A percentile compares a stretch with the other conserved stretches of the same genome.
phyloP scores from a whole-genome alignment of 352 stramenopile species.

The Hyaloperonospora arabidopsidis region DNA sequence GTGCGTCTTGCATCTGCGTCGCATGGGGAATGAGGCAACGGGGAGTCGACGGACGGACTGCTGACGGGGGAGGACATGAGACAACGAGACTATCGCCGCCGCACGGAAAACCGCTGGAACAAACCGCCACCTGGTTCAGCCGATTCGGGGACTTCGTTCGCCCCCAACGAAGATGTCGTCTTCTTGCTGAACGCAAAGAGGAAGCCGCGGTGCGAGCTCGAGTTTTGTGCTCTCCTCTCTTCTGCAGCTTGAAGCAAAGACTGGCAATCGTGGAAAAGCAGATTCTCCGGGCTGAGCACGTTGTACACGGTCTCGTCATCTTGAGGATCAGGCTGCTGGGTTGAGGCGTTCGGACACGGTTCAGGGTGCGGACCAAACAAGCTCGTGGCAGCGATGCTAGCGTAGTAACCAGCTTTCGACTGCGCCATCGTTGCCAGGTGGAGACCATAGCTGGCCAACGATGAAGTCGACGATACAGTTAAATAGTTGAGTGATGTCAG shows the following conservation, averaged over 20 bases:
- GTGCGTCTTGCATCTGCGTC: slow-evolving; percentile 17
- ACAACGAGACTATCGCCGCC: slow-evolving; percentile 25
- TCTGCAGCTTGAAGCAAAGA: slow-evolving; percentile 27
- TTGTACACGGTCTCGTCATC: slow-evolving; percentile 23
- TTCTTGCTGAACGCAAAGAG: slow-evolving; percentile 24
- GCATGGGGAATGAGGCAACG: slow-evolving; percentile 7
- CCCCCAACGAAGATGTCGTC: slow-evolving; percentile 15
- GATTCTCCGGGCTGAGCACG: slow-evolving; percentile 29
- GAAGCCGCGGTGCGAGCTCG: slow-evolving; percentile 14
- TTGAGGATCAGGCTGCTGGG: slow-evolving; percentile 10
- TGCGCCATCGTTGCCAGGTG: slow-evolving; percentile 33
- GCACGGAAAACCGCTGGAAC: slow-evolving; percentile 26
- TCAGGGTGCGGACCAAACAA: slow-evolving; percentile 33
- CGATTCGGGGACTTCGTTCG: slow-evolving; percentile 28
- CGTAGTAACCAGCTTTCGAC: slow-evolving; percentile 27
- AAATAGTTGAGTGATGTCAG: slow-evolving; percentile 35
- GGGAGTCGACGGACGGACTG: slow-evolving; percentile 6
- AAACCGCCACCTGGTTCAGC: slow-evolving; percentile 24
- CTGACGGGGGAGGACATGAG: not conserved
- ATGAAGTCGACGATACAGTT: slow-evolving; percentile 42
- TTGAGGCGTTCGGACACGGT: slow-evolving; percentile 24
- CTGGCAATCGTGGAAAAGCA: slow-evolving; percentile 33
- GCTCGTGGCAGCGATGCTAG: slow-evolving; percentile 20
- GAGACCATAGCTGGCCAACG: slow-evolving; percentile 32
- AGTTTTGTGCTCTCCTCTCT: slow-evolving; percentile 14